Evolutionary conservation across 2,329 filamentous ascomycete genomes (phyloP), one percentile per base, ranked within the genome.

Genomic region (Chrysoporthe austroafricana): DNA sequence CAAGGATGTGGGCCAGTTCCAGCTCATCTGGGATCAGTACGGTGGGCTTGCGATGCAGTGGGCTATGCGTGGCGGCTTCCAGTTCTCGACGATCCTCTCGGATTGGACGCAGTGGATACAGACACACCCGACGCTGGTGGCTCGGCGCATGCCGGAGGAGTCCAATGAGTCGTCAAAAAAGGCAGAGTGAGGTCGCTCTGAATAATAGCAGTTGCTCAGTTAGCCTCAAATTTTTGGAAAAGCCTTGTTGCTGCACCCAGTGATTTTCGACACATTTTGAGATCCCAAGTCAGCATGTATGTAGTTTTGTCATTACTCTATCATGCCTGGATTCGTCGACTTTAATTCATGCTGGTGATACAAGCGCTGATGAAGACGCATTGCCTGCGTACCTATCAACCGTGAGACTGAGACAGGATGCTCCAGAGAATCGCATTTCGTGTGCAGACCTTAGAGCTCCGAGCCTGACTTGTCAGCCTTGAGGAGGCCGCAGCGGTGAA

Each of bases 21-120:
- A 68, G 44, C 4, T 32, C 3, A 54, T 70, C n/a, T 85, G 84
- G 75, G 80, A 78, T 4, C 81, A 79, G 63, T 80, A 90, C 32
- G 80, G 83, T 57, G 80, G 81, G 32, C 82, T 92, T 42, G 87
- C 88, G 52, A 66, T 52, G 66, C 21, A 61, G 54, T 70, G 68
- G 68, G 66, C 68, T n/a, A 57, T 39, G 54, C 5, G 44, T 16
- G 68, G 66, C 3, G 59, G 66, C 3, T 70, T 70, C 62, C 68
- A 70, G 34, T 66, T 68, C 56, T 83, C 85, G 32, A 83, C 83
- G 0, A 90, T 93, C 77, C 91, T 92, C 73, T 82, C 83, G 2
- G 90, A 93, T 70, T 93, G 90, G 90, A 83, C 89, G 71, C 92
- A 92, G 74, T 94, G 91, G 91, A 63, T 70, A n/a, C 68, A 68